Conservation (phyloP, 2,329 filamentous ascomycete species). For the Domatiomyces globalis region DNA sequence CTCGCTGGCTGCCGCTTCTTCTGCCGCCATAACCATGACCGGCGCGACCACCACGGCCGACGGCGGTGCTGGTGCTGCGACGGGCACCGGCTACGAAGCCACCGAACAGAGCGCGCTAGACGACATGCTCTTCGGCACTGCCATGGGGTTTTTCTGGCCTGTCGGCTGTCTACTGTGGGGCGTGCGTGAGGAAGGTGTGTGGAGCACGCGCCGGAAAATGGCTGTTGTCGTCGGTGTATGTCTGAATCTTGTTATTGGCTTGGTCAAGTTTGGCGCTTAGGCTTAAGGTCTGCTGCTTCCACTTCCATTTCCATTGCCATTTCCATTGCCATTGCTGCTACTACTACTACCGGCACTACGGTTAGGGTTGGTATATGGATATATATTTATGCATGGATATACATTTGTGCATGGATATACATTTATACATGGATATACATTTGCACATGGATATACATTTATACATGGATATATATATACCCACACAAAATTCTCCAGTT, state of each 20-base stretch:
- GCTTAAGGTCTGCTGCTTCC: too few species aligned
- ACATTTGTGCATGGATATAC: too few species aligned
- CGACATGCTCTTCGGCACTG: slow-evolving; percentile 72
- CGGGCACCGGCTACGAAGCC: slow-evolving; percentile 24
- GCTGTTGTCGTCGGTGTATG: slow-evolving; percentile 75
- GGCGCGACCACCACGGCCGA: slow-evolving; percentile 23
- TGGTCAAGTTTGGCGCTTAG: slow-evolving; percentile 46
- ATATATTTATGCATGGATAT: too few species aligned
- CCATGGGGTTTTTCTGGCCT: slow-evolving; percentile 92
- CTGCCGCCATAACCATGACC: slow-evolving; percentile 22
- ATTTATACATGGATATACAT: too few species aligned
- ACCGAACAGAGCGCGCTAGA: slow-evolving; percentile 52
- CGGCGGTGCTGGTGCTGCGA: slow-evolving; percentile 24
- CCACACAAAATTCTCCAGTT: too few species aligned
- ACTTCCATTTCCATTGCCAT: too few species aligned
- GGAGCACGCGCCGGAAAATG: slow-evolving; percentile 68
- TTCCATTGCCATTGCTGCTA: too few species aligned
- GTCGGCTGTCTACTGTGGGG: slow-evolving; percentile 75
- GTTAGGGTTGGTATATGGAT: too few species aligned
- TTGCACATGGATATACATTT: too few species aligned
- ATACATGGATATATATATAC: too few species aligned
- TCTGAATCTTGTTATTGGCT: slow-evolving; percentile 63
- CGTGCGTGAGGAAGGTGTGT: slow-evolving; percentile 73
- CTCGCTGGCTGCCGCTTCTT: slow-evolving; percentile 32
- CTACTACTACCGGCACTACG: too few species aligned